phyloP scores from a whole-genome alignment of 768 basidiomycete species.

The Pleurotus salmoneostramineus region DNA sequence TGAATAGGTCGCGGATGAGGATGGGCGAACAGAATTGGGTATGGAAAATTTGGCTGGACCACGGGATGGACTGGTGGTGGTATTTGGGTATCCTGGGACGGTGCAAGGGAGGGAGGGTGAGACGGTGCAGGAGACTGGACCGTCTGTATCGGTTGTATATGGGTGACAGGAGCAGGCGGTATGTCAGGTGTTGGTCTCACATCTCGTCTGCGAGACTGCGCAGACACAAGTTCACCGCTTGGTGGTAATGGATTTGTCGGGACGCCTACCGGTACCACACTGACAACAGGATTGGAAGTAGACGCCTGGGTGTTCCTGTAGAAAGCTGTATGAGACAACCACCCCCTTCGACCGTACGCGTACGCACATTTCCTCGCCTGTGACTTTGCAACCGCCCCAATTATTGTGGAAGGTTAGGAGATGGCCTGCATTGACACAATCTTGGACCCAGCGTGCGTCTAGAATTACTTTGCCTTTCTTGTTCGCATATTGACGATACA shows the following conservation, averaged over 20 bases:
- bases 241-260: background rate
- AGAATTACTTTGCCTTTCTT: conserved; percentile 82
- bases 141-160: conserved; percentile 20
- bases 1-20: conserved; percentile 40
- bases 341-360: conserved; percentile 7
- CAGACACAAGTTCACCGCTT: conserved; percentile 12
- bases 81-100: conserved; percentile 13
- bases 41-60: conserved; percentile 25
- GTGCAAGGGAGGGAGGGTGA: conserved; percentile 9
- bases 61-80: conserved; percentile 25
- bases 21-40: conserved; percentile 36
- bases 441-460: conserved; percentile 68
- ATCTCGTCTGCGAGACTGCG: conserved; percentile 12
- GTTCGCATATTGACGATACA: conserved; percentile 73
- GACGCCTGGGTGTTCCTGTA: conserved; percentile 13
- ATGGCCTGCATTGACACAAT: conserved; percentile 65
- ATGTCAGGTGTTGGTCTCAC: background rate
- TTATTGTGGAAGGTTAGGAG: conserved; percentile 74
- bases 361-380: conserved; percentile 64
- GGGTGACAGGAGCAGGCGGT: conserved; percentile 11
- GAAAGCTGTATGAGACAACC: conserved; percentile 14
- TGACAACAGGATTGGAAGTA: conserved; percentile 5
- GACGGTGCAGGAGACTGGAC: conserved; percentile 12
- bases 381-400: conserved; percentile 81
- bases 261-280: background rate